Conservation (phyloP, 2,329 filamentous ascomycete species). For the Diplodia corticola region DNA sequence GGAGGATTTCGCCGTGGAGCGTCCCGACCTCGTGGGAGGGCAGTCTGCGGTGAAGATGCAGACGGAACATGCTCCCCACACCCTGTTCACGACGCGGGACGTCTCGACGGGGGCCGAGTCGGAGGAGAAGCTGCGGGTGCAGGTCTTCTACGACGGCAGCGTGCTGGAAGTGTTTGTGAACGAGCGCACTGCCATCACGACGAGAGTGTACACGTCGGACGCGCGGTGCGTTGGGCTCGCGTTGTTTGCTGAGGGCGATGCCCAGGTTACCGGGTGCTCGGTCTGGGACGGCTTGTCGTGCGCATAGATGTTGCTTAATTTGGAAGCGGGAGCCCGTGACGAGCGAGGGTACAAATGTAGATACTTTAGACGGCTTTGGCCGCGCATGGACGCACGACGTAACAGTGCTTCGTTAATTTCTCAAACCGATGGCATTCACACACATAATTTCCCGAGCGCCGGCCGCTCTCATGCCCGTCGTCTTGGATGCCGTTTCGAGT, state of each 20-base stretch:
- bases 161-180: constrained; percentile 45
- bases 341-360: background rate
- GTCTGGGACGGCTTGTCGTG: constrained; percentile 2
- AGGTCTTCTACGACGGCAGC: constrained; percentile 43
- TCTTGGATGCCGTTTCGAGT: too few species aligned
- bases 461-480: too few species aligned
- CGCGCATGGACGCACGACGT: constrained; percentile 3
- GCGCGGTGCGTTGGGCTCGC: constrained; percentile 28
- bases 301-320: constrained; percentile 16
- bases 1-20: constrained; percentile 47
- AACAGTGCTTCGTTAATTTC: background rate
- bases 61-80: constrained; percentile 44
- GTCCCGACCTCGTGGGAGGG: constrained; percentile 34
- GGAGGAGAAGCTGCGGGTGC: constrained; percentile 38
- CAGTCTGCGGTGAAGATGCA: constrained; percentile 38
- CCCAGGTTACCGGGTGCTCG: constrained; percentile 1
- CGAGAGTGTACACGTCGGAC: constrained; percentile 31
- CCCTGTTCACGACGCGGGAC: constrained; percentile 43
- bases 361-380: background rate
- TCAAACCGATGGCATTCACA: background rate
- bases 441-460: background rate
- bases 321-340: background rate
- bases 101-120: constrained; percentile 29
- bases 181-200: constrained; percentile 27
- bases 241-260: constrained; percentile 27